Base-by-base conservation (phyloP, 129 eudicot species). In the Daucus carota region DNA sequence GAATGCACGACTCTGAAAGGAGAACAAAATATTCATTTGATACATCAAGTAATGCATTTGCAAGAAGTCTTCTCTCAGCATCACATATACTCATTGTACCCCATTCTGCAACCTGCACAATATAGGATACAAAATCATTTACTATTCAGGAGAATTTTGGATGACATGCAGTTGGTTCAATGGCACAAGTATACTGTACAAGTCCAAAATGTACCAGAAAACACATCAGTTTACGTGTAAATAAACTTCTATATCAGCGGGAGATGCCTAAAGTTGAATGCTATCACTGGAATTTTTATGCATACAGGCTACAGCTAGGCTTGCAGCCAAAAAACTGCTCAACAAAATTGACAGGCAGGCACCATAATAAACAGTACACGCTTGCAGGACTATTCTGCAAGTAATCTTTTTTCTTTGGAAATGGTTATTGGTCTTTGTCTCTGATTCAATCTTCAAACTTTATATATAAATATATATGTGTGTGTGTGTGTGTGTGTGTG, bases 1-100 rank as follows among this genome's bases (percentile, higher is more conserved):
- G 98, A 44, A 94, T 84, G 90, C 98, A 94, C 40, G 98, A 94
- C 77, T 94, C 98, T 0, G 97, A 94, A n/a, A 94, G 86, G 36
- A 94, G 91, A 44, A 94, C 72, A 16, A 94, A 94, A 83, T 93
- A 81, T 67, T 94, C 98, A 43, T 94, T 94, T 74, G 88, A 84
- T 57, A 89, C 74, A 48, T 94, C 98, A 29, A 94, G 96, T 62
- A 94, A 78, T 45, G 98, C 97, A 63, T 94, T 94, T 0, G 98
- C 97, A 33, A 94, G 84, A 17, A 94, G 98, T 80, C 98, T 77
- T 76, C 93, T 89, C 81, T 94, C 97, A 0, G 98, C 98, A 52
- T 94, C 98, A 69, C 97, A 89, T 87, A 94, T 94, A 73, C 89
- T 94, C 97, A 94, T 94, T 78, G 80, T 87, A 43, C 98, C 98